phyloP scores from a whole-genome alignment of 768 basidiomycete genomes.

The Mycena filopes region DNA sequence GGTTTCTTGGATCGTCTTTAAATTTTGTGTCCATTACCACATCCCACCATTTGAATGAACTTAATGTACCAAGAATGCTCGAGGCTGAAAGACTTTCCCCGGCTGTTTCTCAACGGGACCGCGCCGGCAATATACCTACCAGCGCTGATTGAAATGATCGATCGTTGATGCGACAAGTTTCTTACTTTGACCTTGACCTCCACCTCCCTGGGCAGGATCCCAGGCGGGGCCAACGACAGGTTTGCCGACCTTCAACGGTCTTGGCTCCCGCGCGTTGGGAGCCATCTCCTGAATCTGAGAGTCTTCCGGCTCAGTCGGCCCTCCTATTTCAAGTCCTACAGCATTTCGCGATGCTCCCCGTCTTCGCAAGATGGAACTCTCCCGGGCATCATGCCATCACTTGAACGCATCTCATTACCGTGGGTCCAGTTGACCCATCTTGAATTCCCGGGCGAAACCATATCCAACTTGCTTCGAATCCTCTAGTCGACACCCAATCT shows the following conservation, averaged over 20 bases:
- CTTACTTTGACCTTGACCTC: too few species aligned
- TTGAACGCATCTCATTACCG: slow-evolving; percentile 5
- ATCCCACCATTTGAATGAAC: too few species aligned
- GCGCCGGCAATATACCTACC: too few species aligned
- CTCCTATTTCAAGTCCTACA: neutral
- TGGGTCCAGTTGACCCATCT: slow-evolving; percentile 21
- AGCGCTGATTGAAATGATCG: too few species aligned
- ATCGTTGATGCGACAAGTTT: too few species aligned
- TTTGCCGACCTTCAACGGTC: neutral
- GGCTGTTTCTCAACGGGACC: neutral
- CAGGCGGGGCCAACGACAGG: neutral
- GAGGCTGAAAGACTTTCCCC: too few species aligned
- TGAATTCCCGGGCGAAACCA: neutral
- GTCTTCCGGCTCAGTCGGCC: neutral
- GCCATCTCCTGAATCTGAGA: slow-evolving; percentile 1
- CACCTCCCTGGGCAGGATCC: too few species aligned
- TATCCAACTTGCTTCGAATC: neutral
- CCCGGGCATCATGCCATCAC: neutral
- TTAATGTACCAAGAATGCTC: too few species aligned
- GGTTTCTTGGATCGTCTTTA: too few species aligned
- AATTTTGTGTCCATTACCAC: too few species aligned
- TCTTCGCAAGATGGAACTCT: slow-evolving; percentile 11
- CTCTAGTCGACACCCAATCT: slow-evolving; percentile 6
- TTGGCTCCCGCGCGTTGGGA: slow-evolving; percentile 19
- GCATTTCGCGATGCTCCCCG: slow-evolving; percentile 14